Evolutionary conservation across 306 rosid species (phyloP), one percentile per base, ranked within the genome.

Genomic region (Quercus cerris): DNA sequence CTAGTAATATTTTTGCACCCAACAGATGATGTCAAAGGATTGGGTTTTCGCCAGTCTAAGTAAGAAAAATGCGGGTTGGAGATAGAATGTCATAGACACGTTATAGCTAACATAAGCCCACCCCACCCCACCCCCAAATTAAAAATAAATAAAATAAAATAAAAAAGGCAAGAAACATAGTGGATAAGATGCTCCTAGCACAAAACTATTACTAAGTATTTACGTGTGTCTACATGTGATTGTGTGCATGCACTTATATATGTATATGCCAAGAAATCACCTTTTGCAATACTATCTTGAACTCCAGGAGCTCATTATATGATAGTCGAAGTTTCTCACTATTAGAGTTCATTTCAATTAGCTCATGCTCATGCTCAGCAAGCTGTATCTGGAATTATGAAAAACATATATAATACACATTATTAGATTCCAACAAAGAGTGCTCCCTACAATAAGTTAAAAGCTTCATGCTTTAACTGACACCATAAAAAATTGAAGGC

Each of bases 291-390:
- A 96, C 98, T 88, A 93, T 91, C 90, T 93, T 93, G 93, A 93
- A 96, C 78, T 96, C 99, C 59, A 96, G 73, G 77, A 96, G 99
- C 89, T 96, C 99, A 74, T 96, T 96, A 83, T 88, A 96, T 70
- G 99, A 93, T 81, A 88, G 98, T 44, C 68, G 93, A 75, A 96
- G 97, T 77, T 88, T 91, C 82, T 96, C 99, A 54, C 98, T 82
- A 77, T 96, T 96, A 71, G 94, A 90, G 81, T 93, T 96, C 94
- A 87, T 90, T 87, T 96, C 98, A 73, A 89, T 86, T 46, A 96
- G 92, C 88, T 96, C 99, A 75, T 90, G 97, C 81, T 96, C 99
- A 46, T 93, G 97, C 87, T 96, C 99, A 71, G 97, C 92, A 82
- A 96, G 93, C 88, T 90, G 98, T 74, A 82, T 76, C 99, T 96